Evolutionary conservation across 2,329 filamentous ascomycete species (phyloP), one percentile per base, ranked within the genome.

Genomic region (Aureobasidium sp.): DNA sequence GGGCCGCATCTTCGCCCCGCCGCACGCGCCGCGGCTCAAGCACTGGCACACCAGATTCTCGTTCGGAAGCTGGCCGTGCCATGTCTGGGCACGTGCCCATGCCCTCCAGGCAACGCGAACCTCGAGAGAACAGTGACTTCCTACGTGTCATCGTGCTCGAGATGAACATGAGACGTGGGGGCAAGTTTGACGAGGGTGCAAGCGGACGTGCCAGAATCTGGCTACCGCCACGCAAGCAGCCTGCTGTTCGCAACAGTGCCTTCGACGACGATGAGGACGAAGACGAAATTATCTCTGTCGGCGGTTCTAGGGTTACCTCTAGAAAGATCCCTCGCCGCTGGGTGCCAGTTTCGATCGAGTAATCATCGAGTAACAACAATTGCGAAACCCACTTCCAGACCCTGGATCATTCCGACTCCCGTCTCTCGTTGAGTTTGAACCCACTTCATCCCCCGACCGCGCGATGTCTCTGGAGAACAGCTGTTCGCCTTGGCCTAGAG

Each of bases 111-210:
- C 83, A 83, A 66, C 78, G 84, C n/a, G 84, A 87, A 68, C 81
- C 82, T 32, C 77, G 84, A 56, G 84, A 87, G 68, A 87, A 87
- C 70, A 77, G 81, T 66, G 80, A 87, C 68, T 87, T 87, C 69
- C 72, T 87, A 51, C 80, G 84, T 39, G 80, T 87, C 66, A 83
- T 86, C 17, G 84, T 87, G 12, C 76, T 87, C 52, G 84, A 87
- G 72, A 86, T 87, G 84, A 86, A 87, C 70, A 87, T 87, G 84
- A 79, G 84, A 41, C 79, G 84, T 47, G 78, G 77, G 64, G 84
- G 84, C 61, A 87, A 87, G 73, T 74, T 87, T 48, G 82, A 84
- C 64, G 75, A 81, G 47, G 80, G 81, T 59, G 73, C 73, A 27
- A 76, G 80, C 17, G 82, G 83, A 24, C 77, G 79, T 65, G 84